Percentiles rank a stretch among this genome's conserved stretches.
These are phyloP conservation scores for Venturia nashicola DNA, from an alignment of 2,329 filamentous ascomycete genomes.

Conservation along the genomic window DNA sequence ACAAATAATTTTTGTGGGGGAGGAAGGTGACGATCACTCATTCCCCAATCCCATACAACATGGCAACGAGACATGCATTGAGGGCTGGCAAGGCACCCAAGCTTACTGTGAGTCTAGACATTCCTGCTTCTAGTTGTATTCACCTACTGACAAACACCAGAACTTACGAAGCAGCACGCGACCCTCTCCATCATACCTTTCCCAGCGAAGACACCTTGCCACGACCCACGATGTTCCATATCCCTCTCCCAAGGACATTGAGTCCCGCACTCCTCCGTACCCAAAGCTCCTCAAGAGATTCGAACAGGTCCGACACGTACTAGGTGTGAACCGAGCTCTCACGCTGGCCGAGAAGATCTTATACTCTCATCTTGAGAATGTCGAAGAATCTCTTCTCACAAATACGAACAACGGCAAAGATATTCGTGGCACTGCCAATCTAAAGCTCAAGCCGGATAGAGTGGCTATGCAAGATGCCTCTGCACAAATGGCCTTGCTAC, in stretches of 20 bases:
- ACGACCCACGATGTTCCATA: constrained; percentile 8
- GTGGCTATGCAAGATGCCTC: constrained; percentile 99
- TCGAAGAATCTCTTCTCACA: constrained; percentile 74
- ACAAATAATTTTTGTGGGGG: neutral
- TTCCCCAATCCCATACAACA: neutral
- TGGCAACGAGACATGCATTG: neutral
- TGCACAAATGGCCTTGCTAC: constrained; percentile 93
- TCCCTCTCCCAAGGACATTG: constrained; percentile 5
- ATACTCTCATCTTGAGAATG: constrained; percentile 85
- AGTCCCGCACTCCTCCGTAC: constrained; percentile 50
- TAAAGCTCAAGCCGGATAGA: constrained; percentile 93
- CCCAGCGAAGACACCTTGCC: constrained; percentile 7
- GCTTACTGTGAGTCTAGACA: neutral
- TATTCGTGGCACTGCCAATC: constrained; percentile 77
- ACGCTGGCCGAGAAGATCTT: constrained; percentile 97
- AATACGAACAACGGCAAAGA: constrained; percentile 73
- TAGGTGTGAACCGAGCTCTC: constrained; percentile 51
- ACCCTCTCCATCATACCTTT: neutral
- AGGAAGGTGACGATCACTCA: neutral
- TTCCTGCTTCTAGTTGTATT: neutral
- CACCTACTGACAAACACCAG: neutral
- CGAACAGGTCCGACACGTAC: constrained; percentile 58
- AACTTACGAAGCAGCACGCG: neutral
- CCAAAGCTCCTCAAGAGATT: constrained; percentile 69
- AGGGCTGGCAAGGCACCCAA: neutral